phyloP scores from a whole-genome alignment of 208 protist species.

The Trypanosoma rangeli region DNA sequence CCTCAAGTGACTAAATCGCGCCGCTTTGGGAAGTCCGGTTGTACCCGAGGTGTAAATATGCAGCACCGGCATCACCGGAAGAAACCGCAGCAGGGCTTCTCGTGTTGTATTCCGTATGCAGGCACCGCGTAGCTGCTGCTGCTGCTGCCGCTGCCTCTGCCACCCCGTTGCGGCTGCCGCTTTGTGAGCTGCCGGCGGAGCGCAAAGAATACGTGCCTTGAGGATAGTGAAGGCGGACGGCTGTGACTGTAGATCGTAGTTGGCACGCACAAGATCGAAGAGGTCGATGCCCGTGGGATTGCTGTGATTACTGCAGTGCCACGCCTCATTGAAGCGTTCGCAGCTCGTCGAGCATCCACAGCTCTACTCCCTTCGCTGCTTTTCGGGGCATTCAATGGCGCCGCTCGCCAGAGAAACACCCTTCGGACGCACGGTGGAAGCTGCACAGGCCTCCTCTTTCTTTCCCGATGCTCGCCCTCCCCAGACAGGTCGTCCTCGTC shows the following conservation, averaged over 20 bases:
- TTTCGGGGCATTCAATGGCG: neutral
- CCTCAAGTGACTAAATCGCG: constrained; percentile 65
- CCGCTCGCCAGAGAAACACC: constrained; percentile 56
- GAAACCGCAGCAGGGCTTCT: constrained; percentile 37
- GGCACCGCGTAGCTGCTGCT: neutral
- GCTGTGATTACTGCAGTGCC: neutral
- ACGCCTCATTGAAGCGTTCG: constrained; percentile 32
- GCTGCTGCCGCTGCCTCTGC: neutral
- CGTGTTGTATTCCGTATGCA: neutral
- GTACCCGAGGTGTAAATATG: constrained; percentile 90
- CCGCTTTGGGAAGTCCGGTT: constrained; percentile 84
- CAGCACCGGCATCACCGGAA: constrained; percentile 50
- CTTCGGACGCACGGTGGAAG: constrained; percentile 45
- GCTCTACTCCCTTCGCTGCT: neutral
- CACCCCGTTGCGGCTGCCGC: neutral
- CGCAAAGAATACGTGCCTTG: neutral
- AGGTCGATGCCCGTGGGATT: constrained; percentile 27
- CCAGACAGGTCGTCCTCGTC: constrained; percentile 3
- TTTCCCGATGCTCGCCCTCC: neutral
- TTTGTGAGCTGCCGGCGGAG: constrained; percentile 1
- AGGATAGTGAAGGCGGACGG: constrained; percentile 6
- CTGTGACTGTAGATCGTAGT: constrained; percentile 7
- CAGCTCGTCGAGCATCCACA: constrained; percentile 24
- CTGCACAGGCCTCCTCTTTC: constrained; percentile 13
- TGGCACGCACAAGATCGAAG: constrained; percentile 31